Percentiles rank a stretch among this genome's conserved stretches.
Evolutionary conservation across 73 alveolate species (phyloP).

Genomic region (Paramecium sexaurelia): DNA sequence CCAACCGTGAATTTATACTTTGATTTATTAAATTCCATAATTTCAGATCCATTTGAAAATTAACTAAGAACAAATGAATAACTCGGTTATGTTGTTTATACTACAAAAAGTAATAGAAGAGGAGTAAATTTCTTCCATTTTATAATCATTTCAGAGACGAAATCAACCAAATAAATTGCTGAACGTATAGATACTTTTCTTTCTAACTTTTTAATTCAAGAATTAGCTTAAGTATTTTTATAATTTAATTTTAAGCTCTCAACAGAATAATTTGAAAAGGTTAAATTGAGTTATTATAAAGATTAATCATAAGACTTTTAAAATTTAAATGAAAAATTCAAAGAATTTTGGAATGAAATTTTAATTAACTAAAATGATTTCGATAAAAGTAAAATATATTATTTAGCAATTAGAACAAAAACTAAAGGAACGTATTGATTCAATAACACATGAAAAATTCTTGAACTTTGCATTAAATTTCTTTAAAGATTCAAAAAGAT

Average conservation of each 20-base stretch:
- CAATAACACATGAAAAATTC: constrained; percentile 11
- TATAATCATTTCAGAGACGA: constrained; percentile 38
- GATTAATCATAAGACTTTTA: background rate
- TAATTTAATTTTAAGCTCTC: background rate
- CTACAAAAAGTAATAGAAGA: constrained; percentile 50
- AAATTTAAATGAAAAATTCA: background rate
- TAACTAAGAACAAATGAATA: constrained; percentile 64
- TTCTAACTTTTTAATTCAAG: background rate
- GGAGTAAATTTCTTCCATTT: constrained; percentile 51
- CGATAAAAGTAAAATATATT: background rate
- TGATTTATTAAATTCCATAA: background rate
- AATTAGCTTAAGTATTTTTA: background rate
- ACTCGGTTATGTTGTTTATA: constrained; percentile 62
- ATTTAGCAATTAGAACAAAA: background rate
- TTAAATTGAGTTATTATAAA: background rate
- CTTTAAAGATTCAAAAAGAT: background rate
- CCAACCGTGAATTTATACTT: background rate
- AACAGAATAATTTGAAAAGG: constrained; percentile 6
- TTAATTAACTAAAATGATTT: background rate
- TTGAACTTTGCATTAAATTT: background rate
- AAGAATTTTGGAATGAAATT: constrained; percentile 33
- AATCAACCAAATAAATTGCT: constrained; percentile 30
- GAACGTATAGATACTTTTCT: constrained; percentile 37
- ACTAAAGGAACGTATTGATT: background rate
- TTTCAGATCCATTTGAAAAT: constrained; percentile 48